phyloP scores from a whole-genome alignment of 176 grass and related monocot genomes.

The Avena sativa region DNA sequence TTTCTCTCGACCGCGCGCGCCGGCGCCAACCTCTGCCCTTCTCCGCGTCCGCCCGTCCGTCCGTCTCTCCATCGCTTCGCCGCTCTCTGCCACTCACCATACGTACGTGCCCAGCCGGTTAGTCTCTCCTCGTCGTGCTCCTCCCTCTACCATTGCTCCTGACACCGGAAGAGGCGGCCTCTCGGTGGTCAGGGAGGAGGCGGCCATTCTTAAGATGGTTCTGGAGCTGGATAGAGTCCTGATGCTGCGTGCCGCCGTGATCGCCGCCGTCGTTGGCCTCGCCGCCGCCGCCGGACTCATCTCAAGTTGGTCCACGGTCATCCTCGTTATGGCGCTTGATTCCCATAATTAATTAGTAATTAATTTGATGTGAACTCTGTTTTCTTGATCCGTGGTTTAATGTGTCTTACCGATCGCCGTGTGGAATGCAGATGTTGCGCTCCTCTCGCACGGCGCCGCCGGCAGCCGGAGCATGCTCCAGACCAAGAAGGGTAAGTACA shows the following conservation, averaged over 20 bases:
- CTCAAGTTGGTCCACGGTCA: constrained; percentile 50
- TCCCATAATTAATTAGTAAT: not conserved
- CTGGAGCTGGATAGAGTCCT: constrained; percentile 39
- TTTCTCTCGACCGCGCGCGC: constrained; percentile 18
- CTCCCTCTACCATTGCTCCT: constrained; percentile 24
- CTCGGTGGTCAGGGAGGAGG: constrained; percentile 16
- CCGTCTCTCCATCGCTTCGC: constrained; percentile 24
- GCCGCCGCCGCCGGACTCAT: constrained; percentile 59
- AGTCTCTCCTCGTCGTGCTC: constrained; percentile 16
- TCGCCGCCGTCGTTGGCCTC: constrained; percentile 44
- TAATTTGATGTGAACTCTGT: not conserved
- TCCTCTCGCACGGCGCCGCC: constrained; percentile 38
- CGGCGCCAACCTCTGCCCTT: constrained; percentile 39
- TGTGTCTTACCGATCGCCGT: not conserved
- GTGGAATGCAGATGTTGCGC: constrained; percentile 63
- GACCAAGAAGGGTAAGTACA: constrained; percentile 45
- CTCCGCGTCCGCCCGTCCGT: not conserved
- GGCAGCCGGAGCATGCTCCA: constrained; percentile 74
- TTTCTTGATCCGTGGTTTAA: not conserved
- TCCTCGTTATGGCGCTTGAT: not conserved
- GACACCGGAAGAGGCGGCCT: constrained; percentile 5
- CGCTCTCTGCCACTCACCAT: constrained; percentile 18
- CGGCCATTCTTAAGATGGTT: constrained; percentile 48
- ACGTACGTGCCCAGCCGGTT: not conserved
- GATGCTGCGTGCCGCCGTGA: constrained; percentile 40